These are phyloP conservation scores for Aspergillus heteromorphus DNA, from an alignment of 495 filamentous ascomycete species.

Conservation along the genomic window DNA sequence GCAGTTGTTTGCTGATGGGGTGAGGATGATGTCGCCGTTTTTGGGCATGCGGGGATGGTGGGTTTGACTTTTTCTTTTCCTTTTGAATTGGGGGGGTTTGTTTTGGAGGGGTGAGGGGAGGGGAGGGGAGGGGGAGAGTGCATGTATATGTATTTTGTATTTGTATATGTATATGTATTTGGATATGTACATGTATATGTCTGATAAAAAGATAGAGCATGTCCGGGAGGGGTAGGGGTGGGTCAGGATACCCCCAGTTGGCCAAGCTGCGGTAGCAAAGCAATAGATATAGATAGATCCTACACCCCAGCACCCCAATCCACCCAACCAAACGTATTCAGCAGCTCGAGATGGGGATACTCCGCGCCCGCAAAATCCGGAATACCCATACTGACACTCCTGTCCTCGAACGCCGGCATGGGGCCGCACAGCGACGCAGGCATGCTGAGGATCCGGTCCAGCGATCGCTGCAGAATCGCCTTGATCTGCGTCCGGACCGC, in stretches of 20 bases:
- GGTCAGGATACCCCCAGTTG: too few species aligned
- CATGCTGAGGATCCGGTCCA: slow-evolving; percentile 4
- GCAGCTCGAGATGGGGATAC: not conserved
- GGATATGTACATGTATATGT: too few species aligned
- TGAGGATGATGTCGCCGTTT: slow-evolving; percentile 13
- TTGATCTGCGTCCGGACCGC: not conserved
- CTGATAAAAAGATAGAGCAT: too few species aligned
- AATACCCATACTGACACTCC: too few species aligned
- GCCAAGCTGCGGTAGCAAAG: too few species aligned
- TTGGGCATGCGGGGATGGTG: slow-evolving; percentile 5
- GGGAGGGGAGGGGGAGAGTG: not conserved
- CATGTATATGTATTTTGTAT: not conserved
- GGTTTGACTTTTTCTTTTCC: not conserved
- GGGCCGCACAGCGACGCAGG: not conserved
- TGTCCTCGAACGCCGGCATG: not conserved
- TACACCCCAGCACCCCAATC: not conserved
- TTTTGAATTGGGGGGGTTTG: too few species aligned
- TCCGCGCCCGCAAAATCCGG: not conserved
- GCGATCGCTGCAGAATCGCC: not conserved
- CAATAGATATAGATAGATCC: not conserved
- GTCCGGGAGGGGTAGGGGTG: too few species aligned
- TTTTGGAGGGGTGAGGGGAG: not conserved
- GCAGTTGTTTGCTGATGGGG: slow-evolving; percentile 8
- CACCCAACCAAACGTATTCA: slow-evolving; percentile 5
- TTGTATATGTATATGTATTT: not conserved